Base-by-base conservation (phyloP, 768 basidiomycete genomes). In the Suillus clintonianus region DNA sequence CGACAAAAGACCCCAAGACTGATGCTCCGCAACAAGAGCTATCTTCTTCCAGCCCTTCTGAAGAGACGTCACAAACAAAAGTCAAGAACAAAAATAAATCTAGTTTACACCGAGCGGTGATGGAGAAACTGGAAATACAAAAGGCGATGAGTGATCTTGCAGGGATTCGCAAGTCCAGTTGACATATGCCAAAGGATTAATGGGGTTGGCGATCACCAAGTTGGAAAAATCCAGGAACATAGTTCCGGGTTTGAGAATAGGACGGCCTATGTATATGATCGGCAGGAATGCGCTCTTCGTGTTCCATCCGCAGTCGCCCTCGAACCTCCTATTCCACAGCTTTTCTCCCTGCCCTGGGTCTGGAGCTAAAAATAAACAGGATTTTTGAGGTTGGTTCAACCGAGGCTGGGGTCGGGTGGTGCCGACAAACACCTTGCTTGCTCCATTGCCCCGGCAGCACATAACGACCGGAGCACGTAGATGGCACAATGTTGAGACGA, bases 41-140 rank as follows among this genome's bases (percentile, higher is more conserved):
- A 22, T 47, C 62, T 3, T 43, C 65, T 7, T 41, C 60, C 34
- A 60, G 42, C 9, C 55, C 39, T 22, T 47, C 50, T 2, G 69
- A 74, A 54, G 69, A 69, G 36, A 24, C 59, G 22, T 30, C 65
- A 41, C 45, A 10, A 4, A 47, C 65, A 17, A 76, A 75, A 56
- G 76, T 66, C 8, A 80, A 78, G 64, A 71, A 65, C 30, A 80
- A 77, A 64, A 83, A 80, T n/a, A 80, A 78, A 30, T 89, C 89
- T 8, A 91, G 89, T 69, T 71, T 93, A 62, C 89, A 91, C 63
- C 80, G 86, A 43, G 90, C 91, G 0, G 89, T 92, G 3, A 79
- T 93, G 81, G 90, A 92, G 67, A 84, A 80, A 66, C 72, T 92
- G 27, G 90, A 92, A 73, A 88, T 93, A 8, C 85, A 91, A 72